Evolutionary conservation across 306 rosid species (phyloP).

Genomic region (Oemleria cerasiformis): DNA sequence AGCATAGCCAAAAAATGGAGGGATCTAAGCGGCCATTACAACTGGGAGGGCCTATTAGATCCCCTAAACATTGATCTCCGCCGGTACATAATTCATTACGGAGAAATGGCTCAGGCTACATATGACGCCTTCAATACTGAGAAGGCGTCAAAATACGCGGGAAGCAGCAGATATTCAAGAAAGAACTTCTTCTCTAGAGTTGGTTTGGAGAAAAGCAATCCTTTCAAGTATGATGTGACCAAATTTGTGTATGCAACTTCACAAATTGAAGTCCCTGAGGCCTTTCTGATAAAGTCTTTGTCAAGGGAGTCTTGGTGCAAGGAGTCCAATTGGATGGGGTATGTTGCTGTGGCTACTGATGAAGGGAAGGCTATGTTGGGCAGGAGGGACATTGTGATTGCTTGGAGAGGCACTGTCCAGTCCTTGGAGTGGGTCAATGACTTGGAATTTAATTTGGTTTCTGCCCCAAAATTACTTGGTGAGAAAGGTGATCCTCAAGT

Average conservation of each 20-base stretch:
- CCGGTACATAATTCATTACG: slow-evolving; percentile 55
- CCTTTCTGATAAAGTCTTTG: slow-evolving; percentile 57
- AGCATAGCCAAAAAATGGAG: slow-evolving; percentile 51
- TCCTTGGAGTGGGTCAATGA: slow-evolving; percentile 74
- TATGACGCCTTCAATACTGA: slow-evolving; percentile 67
- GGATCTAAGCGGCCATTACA: slow-evolving; percentile 46
- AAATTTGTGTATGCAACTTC: slow-evolving; percentile 68
- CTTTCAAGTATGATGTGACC: slow-evolving; percentile 49
- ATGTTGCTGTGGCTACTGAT: slow-evolving; percentile 71
- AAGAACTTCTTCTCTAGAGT: slow-evolving; percentile 54
- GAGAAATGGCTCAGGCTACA: slow-evolving; percentile 79
- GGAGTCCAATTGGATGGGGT: slow-evolving; percentile 96
- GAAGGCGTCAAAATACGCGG: slow-evolving; percentile 44
- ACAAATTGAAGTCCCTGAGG: slow-evolving; percentile 54
- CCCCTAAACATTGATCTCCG: slow-evolving; percentile 70
- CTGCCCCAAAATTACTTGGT: slow-evolving; percentile 47
- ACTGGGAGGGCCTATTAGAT: slow-evolving; percentile 56
- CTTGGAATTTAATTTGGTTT: slow-evolving; percentile 35
- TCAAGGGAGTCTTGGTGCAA: slow-evolving; percentile 93
- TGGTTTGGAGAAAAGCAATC: slow-evolving; percentile 40
- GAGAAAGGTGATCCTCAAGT: slow-evolving; percentile 36
- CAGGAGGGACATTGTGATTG: slow-evolving; percentile 79
- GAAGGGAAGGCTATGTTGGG: slow-evolving; percentile 64
- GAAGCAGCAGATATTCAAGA: slow-evolving; percentile 44
- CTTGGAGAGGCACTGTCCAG: slow-evolving; percentile 81